Evolutionary conservation across 1,284 basidiomycete species (phyloP).

Genomic region (Apiotrichum montevideense): DNA sequence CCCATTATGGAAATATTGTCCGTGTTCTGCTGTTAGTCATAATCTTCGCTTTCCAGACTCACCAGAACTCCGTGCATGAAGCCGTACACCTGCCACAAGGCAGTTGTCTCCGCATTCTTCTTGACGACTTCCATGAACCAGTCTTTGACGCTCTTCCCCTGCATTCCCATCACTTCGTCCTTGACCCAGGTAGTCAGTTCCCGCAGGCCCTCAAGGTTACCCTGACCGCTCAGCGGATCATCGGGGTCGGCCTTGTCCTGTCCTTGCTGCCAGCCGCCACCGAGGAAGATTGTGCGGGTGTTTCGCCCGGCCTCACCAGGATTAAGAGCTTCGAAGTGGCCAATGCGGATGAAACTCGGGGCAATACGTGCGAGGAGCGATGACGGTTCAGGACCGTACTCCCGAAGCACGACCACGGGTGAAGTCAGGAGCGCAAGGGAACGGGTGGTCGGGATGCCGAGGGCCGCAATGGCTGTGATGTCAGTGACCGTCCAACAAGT

Average conservation of each 20-base stretch:
- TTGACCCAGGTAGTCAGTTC: conserved; percentile 68
- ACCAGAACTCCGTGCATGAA: conserved; percentile 77
- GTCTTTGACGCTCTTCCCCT: conserved; percentile 59
- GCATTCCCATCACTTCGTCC: conserved; percentile 49
- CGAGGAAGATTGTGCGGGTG: conserved; percentile 55
- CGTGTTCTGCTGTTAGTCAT: conserved; percentile 57
- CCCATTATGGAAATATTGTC: conserved; percentile 87
- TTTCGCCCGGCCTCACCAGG: conserved; percentile 52
- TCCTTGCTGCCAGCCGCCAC: conserved; percentile 45
- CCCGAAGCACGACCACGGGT: conserved; percentile 66
- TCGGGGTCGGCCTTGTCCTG: conserved; percentile 32
- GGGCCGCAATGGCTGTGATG: conserved; percentile 71
- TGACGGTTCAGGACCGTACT: conserved; percentile 65
- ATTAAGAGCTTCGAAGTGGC: conserved; percentile 80
- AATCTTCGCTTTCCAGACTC: background rate
- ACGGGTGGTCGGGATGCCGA: conserved; percentile 82
- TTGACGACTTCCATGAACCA: conserved; percentile 70
- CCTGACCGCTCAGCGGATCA: conserved; percentile 48
- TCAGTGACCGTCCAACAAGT: background rate
- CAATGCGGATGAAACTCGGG: conserved; percentile 86
- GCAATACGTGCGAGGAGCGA: conserved; percentile 78
- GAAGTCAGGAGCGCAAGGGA: conserved; percentile 75
- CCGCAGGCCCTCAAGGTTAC: conserved; percentile 66
- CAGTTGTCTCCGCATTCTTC: conserved; percentile 84
- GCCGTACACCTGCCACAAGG: conserved; percentile 84